A percentile compares a stretch with the other conserved stretches of the same genome.
These are phyloP conservation scores for Cryptococcus deneoformans DNA, from an alignment of 1,284 basidiomycete genomes.

Conservation along the genomic window DNA sequence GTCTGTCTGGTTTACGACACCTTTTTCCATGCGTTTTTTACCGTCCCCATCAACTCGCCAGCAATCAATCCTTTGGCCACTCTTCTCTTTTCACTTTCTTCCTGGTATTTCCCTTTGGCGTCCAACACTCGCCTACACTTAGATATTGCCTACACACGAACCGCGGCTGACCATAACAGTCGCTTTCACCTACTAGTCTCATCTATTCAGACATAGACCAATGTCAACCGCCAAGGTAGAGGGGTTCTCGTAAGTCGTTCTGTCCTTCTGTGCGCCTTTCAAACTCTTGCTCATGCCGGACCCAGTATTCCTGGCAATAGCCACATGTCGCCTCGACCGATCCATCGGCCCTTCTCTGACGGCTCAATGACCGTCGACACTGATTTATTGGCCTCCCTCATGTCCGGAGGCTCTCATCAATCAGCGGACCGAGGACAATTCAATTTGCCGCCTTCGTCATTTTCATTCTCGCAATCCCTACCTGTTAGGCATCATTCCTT, in stretches of 20 bases:
- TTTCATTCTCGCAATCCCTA: constrained; percentile 17
- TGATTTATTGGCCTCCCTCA: constrained; percentile 32
- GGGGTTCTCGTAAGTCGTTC: constrained; percentile 28
- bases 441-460: constrained; percentile 10
- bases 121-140: background rate
- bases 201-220: background rate
- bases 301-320: constrained; percentile 19
- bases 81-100: background rate
- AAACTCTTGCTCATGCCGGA: background rate
- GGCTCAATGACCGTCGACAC: constrained; percentile 44
- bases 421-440: background rate
- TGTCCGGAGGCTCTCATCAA: constrained; percentile 11
- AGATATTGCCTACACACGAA: background rate
- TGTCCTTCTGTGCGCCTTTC: constrained; percentile 1
- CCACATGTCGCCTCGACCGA: constrained; percentile 20
- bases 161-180: background rate
- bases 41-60: too few relatives aligned
- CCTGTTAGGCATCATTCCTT: constrained; percentile 19
- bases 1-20: too few relatives aligned
- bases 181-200: background rate
- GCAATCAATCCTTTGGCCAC: background rate
- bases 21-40: too few relatives aligned
- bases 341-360: constrained; percentile 39
- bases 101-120: background rate
- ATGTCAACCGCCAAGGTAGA: constrained; percentile 29